Conservation (phyloP, 345 rosid species). For the Ceriops tagal region DNA sequence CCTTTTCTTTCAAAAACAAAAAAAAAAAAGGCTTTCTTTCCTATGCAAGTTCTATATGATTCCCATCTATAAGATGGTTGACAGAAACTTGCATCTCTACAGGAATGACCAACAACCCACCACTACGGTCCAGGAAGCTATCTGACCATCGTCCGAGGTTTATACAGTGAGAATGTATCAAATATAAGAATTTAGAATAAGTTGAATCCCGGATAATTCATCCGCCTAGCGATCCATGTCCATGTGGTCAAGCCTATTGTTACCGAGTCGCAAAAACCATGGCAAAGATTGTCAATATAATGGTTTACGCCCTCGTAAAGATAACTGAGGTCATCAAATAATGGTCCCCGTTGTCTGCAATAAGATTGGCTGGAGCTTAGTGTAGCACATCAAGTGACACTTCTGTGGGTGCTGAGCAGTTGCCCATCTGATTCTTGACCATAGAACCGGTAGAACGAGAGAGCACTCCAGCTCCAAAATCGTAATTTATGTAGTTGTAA, state of each 20-base stretch:
- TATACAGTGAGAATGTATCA: slow-evolving; percentile 21
- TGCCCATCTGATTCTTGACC: slow-evolving; percentile 86
- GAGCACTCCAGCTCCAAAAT: slow-evolving; percentile 67
- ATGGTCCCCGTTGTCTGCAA: slow-evolving; percentile 73
- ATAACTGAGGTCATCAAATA: slow-evolving; percentile 86
- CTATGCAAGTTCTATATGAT: slow-evolving; percentile 60
- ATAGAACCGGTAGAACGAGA: slow-evolving; percentile 71
- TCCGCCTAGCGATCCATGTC: no score
- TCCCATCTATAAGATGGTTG: slow-evolving; percentile 65
- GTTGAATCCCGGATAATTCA: no score
- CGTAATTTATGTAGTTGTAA: slow-evolving; percentile 64
- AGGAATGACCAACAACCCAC: slow-evolving; percentile 74
- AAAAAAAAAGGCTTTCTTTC: slow-evolving; percentile 29
- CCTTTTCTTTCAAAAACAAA: slow-evolving; percentile 46
- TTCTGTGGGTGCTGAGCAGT: slow-evolving; percentile 67
- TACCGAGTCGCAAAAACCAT: no score
- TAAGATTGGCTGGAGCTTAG: slow-evolving; percentile 79
- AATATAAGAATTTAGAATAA: no score
- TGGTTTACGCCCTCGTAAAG: slow-evolving; percentile 61
- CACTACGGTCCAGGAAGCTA: slow-evolving; percentile 72
- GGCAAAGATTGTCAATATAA: not conserved
- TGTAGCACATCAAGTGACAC: slow-evolving; percentile 59
- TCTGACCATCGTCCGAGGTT: slow-evolving; percentile 50
- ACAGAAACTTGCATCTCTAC: slow-evolving; percentile 81
- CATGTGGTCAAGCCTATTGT: not conserved